Percentiles rank a stretch among this genome's conserved stretches.
Conservation (phyloP, 169 alveolate genomes). For the Cryptosporidium xiaoi region DNA sequence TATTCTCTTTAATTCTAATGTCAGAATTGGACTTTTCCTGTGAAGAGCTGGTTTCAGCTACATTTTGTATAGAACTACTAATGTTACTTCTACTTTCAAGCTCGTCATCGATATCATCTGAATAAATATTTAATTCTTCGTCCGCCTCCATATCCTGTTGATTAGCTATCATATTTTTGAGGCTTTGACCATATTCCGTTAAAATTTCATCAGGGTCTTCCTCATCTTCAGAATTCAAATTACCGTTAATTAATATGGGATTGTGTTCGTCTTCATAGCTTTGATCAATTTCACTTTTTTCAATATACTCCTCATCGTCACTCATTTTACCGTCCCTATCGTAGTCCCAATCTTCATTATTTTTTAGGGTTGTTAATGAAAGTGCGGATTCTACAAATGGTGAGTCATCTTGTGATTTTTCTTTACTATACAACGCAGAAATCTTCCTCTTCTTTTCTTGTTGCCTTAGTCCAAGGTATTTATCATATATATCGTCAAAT, state of each 20-base stretch:
- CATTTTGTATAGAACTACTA: conserved; percentile 39
- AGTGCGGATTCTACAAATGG: conserved; percentile 62
- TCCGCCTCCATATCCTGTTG: conserved; percentile 75
- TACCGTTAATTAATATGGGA: conserved; percentile 39
- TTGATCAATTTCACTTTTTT: conserved; percentile 47
- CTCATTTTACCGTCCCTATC: conserved; percentile 73
- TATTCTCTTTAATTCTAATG: not conserved
- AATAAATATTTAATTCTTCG: conserved; percentile 61
- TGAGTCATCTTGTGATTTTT: conserved; percentile 17
- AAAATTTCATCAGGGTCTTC: conserved; percentile 72
- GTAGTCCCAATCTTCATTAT: conserved; percentile 57
- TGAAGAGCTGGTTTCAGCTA: not conserved
- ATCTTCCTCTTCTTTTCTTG: conserved; percentile 68
- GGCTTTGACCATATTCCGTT: conserved; percentile 66
- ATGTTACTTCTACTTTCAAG: conserved; percentile 57
- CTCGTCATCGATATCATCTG: conserved; percentile 68
- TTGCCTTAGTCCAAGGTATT: conserved; percentile 57
- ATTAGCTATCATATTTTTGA: conserved; percentile 67
- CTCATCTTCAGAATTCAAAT: conserved; percentile 60
- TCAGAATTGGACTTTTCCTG: conserved; percentile 13
- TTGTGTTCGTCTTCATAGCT: conserved; percentile 34
- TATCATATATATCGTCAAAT: conserved; percentile 63
- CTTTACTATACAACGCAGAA: conserved; percentile 46
- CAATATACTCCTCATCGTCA: conserved; percentile 68
- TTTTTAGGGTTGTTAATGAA: conserved; percentile 52